Conservation (phyloP, 257 asterid species). For the Plantago major region DNA sequence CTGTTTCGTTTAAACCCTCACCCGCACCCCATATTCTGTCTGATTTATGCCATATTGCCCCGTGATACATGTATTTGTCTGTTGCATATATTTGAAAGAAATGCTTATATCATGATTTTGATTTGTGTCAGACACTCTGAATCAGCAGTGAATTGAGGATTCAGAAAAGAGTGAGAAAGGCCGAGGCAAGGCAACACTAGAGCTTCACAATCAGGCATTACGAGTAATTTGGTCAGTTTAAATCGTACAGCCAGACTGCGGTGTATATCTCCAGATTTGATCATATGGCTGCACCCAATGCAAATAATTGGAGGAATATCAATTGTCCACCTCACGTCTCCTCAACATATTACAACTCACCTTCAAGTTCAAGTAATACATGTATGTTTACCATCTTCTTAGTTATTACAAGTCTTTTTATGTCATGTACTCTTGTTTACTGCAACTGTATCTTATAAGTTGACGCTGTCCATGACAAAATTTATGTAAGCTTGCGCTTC, state of each 20-base stretch:
- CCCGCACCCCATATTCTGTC: too few species aligned
- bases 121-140: conserved; percentile 12
- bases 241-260: conserved; percentile 23
- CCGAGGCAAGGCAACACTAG: conserved; percentile 51
- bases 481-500: neutral
- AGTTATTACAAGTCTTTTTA: neutral
- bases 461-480: neutral
- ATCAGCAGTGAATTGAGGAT: conserved; percentile 51
- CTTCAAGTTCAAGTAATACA: conserved; percentile 65
- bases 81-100: neutral
- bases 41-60: too few species aligned
- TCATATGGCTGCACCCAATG: conserved; percentile 65
- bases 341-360: conserved; percentile 32
- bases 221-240: conserved; percentile 19
- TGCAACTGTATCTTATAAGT: neutral
- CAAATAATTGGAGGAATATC: conserved; percentile 40
- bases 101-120: conserved; percentile 16
- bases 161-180: conserved; percentile 63
- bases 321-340: conserved; percentile 41
- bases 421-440: neutral
- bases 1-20: too few species aligned
- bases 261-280: conserved; percentile 48
- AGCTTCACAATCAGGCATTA: conserved; percentile 37
- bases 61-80: neutral
- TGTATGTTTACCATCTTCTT: neutral